Base-by-base conservation (phyloP, 2,329 filamentous ascomycete species). In the Microdochium trichocladiopsis region DNA sequence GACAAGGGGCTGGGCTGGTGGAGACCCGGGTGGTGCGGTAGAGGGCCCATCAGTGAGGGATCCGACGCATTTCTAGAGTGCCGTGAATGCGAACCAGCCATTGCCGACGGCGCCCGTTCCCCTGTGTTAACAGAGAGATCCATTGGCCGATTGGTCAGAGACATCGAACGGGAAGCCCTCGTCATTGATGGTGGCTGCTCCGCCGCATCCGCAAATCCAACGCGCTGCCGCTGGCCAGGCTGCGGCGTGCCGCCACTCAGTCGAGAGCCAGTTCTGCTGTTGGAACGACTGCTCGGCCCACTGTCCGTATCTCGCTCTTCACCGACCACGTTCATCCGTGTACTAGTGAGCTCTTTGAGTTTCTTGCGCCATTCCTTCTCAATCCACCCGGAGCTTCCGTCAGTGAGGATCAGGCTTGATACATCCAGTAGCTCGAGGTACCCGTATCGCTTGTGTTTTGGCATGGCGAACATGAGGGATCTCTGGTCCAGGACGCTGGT, bases 401-500 rank as follows among this genome's bases (percentile, higher is more conserved):
- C 80, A 2, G 86, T 86, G 56, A 88, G 78, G 55, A 99, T 91
- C 43, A 97, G 73, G 51, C 80, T 79, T 3, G 86, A 84, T 16
- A 97, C 89, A 64, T 99, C 94, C 52, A 92, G 71, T 33, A 91
- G 84, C 63, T 97, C 94, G 24, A 99, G 72, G 63, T 97, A 97
- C 1, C 93, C 92, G 62, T 95, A 95, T 57, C 88, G 82, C 51
- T 86, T 84, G 60, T 94, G 84, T 60, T 88, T 90, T 0, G 94
- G 93, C 86, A 99, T 95, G 5, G 92, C 94, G 68, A 97, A 99
- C 94, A 99, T 99, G 58, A 99, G 77, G 52, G 94, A 95, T 47
- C 90, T 83, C 3, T 88, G 77, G 68, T 97, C 92, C 47, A 92
- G 80, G 0, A 88, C 86, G 64, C 95, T 95, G 2, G 94, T 90